A percentile compares a stretch with the other conserved stretches of the same genome.
These are phyloP conservation scores for Phylloporus sp. DNA, from an alignment of 768 basidiomycete species.

Conservation along the genomic window DNA sequence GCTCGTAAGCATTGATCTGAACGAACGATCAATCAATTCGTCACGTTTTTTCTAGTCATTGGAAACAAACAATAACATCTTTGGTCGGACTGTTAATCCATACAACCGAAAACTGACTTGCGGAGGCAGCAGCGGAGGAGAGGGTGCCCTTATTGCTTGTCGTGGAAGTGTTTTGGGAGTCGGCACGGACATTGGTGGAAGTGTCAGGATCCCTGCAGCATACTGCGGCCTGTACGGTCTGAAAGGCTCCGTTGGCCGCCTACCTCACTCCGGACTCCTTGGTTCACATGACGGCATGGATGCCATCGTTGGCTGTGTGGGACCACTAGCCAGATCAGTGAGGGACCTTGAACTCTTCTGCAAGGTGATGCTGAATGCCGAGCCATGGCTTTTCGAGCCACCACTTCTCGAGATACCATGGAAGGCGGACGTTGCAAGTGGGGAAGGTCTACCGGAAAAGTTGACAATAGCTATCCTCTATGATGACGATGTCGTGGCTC, in stretches of 20 bases:
- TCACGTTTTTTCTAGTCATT: slow-evolving; percentile 35
- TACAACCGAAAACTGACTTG: slow-evolving; percentile 41
- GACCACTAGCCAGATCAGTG: slow-evolving; percentile 44
- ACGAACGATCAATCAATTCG: not conserved
- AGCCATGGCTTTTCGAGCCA: slow-evolving; percentile 45
- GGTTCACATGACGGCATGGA: slow-evolving; percentile 53
- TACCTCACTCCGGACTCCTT: slow-evolving; percentile 47
- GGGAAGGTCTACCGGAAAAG: slow-evolving; percentile 35
- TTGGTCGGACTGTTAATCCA: slow-evolving; percentile 68
- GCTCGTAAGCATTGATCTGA: slow-evolving; percentile 32
- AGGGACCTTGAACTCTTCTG: slow-evolving; percentile 48
- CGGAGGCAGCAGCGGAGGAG: slow-evolving; percentile 48
- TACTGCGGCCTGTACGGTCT: slow-evolving; percentile 40
- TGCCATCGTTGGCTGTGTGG: slow-evolving; percentile 45
- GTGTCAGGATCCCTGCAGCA: slow-evolving; percentile 40
- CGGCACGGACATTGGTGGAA: slow-evolving; percentile 49
- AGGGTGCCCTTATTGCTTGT: slow-evolving; percentile 41
- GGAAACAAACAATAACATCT: slow-evolving; percentile 48
- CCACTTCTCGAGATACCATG: slow-evolving; percentile 48
- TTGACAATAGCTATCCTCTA: slow-evolving; percentile 44
- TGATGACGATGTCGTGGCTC: slow-evolving; percentile 47
- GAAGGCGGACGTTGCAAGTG: slow-evolving; percentile 37
- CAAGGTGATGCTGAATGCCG: slow-evolving; percentile 39
- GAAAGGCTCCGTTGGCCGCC: slow-evolving; percentile 44
- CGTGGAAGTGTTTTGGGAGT: slow-evolving; percentile 38